Evolutionary conservation across 75 land plant genomes (phyloP), one percentile per base, ranked within the genome.

Genomic region (Picea glauca): DNA sequence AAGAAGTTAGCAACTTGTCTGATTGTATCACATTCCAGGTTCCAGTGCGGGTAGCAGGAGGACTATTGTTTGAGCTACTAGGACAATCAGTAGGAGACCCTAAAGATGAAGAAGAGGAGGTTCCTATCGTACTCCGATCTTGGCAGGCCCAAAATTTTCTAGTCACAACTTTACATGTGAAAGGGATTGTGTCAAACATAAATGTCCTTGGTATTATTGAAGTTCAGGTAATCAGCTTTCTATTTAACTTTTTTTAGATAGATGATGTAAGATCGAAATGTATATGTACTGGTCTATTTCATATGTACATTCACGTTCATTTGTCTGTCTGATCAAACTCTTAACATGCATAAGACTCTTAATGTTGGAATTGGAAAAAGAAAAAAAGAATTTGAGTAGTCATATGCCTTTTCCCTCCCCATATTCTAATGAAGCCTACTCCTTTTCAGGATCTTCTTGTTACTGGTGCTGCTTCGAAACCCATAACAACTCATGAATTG

Each of bases 1-100:
- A 46, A 43, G 75, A 12, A 4, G 26, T 13, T 33, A 31, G 13
- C n/a, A 17, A 38, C 3, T 76, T 76, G 26, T 77, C 43, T 77
- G 67, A 58, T 80, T 30, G 26, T 35, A 30, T 77, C 56, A 17
- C 23, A 56, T 54, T 74, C 54, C 82, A 95, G 98, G 98, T 95
- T 43, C 98, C 98, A 40, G 96, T 93, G 26, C 89, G 96, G 38
- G 96, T 96, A 56, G 91, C 93, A 72, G 98, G 96, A 79, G 98
- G 98, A 23, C 66, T 96, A 70, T 76, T 96, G 54, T 93, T 96
- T 85, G 98, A 96, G 85, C 91, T 96, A 7, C 63, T 93, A 74
- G 98, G 98, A 30, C 98, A 96, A 67, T 88, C 98, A 58, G 91
- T 80, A 35, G 98, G 98, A 72, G 98, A 96, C 80, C 96, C 98